Percentiles rank a stretch among this genome's conserved stretches.
These are phyloP conservation scores for Cladobotryum mycophilum DNA, from an alignment of 2,329 filamentous ascomycete genomes.

Conservation along the genomic window DNA sequence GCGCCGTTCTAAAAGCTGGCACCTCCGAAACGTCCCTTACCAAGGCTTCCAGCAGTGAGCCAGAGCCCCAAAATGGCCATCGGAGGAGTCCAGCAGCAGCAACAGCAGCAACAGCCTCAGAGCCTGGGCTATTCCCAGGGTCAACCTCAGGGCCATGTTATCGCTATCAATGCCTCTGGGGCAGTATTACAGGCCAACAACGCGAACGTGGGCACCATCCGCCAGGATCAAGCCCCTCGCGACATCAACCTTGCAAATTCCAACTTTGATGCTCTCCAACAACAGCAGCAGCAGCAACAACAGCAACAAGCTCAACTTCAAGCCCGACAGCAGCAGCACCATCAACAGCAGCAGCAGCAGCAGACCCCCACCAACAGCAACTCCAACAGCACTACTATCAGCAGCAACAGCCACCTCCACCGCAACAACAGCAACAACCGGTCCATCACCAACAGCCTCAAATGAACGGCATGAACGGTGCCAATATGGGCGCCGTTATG, in stretches of 20 bases:
- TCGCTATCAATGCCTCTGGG: too few species aligned
- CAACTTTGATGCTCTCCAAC: conserved; percentile 7
- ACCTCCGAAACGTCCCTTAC: too few species aligned
- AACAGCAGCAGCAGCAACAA: conserved; percentile 14
- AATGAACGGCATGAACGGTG: conserved; percentile 48
- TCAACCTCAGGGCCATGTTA: too few species aligned
- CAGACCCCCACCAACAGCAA: conserved; percentile 8
- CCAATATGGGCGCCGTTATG: conserved; percentile 40
- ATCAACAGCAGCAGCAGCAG: conserved; percentile 8
- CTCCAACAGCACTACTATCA: conserved; percentile 14
- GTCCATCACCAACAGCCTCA: conserved; percentile 14
- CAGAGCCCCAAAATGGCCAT: conserved; percentile 7
- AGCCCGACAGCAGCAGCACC: conserved; percentile 5
- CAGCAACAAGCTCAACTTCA: conserved; percentile 7
- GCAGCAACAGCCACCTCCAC: conserved; percentile 14
- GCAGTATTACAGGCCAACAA: too few species aligned
- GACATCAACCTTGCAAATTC: conserved; percentile 10
- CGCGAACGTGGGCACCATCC: too few species aligned
- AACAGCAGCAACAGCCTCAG: conserved; percentile 19
- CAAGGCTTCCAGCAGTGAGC: background rate
- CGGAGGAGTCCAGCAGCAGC: conserved; percentile 1
- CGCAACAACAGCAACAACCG: conserved; percentile 12
- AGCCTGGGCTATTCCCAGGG: too few species aligned
- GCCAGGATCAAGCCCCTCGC: background rate
- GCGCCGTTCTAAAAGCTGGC: too few species aligned